Evolutionary conservation across 495 filamentous ascomycete genomes (phyloP).

Genomic region (Penicillium fimorum): DNA sequence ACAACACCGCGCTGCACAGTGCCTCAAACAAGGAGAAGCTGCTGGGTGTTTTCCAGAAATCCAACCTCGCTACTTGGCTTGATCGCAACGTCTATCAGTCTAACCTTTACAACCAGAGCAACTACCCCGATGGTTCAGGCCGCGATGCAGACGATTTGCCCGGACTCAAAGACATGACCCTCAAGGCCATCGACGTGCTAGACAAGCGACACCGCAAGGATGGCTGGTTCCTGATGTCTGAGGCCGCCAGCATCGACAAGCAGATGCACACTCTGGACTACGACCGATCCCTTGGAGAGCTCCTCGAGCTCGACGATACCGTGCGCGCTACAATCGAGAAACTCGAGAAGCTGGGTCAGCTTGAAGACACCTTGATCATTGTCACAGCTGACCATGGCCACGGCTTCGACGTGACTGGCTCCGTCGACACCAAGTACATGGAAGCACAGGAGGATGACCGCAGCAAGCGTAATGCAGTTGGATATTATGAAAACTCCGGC

Average conservation of each 20-base stretch:
- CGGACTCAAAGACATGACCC: conserved; percentile 76
- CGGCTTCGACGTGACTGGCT: conserved; percentile 65
- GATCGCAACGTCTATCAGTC: conserved; percentile 68
- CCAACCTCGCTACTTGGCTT: conserved; percentile 68
- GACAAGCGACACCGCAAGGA: conserved; percentile 58
- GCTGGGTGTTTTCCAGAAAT: conserved; percentile 66
- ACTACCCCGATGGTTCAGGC: conserved; percentile 59
- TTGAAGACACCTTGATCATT: conserved; percentile 66
- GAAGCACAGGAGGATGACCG: conserved; percentile 57
- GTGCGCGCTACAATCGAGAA: conserved; percentile 63
- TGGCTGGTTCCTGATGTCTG: conserved; percentile 75
- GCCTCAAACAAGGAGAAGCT: conserved; percentile 54
- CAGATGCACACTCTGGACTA: conserved; percentile 77
- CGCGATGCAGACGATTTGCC: conserved; percentile 63
- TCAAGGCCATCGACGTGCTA: conserved; percentile 73
- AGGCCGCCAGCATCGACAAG: conserved; percentile 76
- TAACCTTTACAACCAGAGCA: conserved; percentile 57
- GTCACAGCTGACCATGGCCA: conserved; percentile 78
- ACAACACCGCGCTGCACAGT: conserved; percentile 60
- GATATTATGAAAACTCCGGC: conserved; percentile 63
- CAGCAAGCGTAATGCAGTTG: conserved; percentile 64
- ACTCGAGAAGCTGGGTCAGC: conserved; percentile 52
- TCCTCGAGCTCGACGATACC: conserved; percentile 75
- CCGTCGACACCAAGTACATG: conserved; percentile 58
- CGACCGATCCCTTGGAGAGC: conserved; percentile 70